Conservation (phyloP, 1,284 basidiomycete genomes). For the Austroboletus niveus region DNA sequence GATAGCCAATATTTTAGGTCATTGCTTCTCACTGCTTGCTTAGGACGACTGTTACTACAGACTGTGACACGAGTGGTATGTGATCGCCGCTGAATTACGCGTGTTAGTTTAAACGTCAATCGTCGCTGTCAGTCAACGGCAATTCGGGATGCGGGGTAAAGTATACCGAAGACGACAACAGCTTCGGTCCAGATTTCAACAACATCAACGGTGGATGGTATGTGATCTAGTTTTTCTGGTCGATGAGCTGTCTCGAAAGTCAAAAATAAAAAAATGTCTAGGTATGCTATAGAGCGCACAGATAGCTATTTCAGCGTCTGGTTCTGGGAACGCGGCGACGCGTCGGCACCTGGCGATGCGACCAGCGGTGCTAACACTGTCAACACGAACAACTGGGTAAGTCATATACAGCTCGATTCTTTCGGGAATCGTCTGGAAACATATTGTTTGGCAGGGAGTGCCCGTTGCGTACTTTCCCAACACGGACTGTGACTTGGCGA, state of each 20-base stretch:
- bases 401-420: not conserved
- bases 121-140: conserved; percentile 25
- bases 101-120: not conserved
- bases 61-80: conserved; percentile 38
- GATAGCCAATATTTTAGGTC: not conserved
- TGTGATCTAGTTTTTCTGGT: not conserved
- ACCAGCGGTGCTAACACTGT: conserved; percentile 23
- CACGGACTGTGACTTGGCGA: conserved; percentile 35
- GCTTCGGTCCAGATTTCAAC: conserved; percentile 44
- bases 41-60: conserved; percentile 16
- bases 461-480: conserved; percentile 41
- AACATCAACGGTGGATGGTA: conserved; percentile 41
- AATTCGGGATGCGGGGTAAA: conserved; percentile 49
- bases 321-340: conserved; percentile 39
- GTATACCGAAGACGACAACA: conserved; percentile 33
- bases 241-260: not conserved
- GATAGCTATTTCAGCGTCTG: conserved; percentile 35
- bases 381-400: conserved; percentile 34
- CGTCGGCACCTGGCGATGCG: conserved; percentile 32
- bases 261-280: conserved; percentile 1
- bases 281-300: conserved; percentile 42
- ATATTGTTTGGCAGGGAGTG: conserved; percentile 27
- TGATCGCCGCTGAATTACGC: not conserved
- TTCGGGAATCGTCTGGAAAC: not conserved
- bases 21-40: conserved; percentile 5